A percentile compares a stretch with the other conserved stretches of the same genome.
Evolutionary conservation across 306 rosid species (phyloP).

Genomic region (Urtica urens): DNA sequence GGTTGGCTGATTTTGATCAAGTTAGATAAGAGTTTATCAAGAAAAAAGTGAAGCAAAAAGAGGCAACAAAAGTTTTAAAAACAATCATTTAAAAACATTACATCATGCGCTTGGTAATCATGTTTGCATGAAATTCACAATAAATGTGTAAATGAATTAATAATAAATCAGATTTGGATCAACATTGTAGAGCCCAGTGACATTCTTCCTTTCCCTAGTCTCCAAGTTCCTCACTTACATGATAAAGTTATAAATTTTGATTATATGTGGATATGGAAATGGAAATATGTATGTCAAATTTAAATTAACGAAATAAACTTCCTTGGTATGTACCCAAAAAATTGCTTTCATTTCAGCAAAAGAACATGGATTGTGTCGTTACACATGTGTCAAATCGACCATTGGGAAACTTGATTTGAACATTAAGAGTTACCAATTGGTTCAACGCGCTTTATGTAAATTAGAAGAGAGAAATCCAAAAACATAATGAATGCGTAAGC

Average conservation of each 20-base stretch:
- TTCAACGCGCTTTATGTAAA: constrained; percentile 2
- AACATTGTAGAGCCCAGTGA: constrained; percentile 21
- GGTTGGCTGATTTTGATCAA: constrained; percentile 5
- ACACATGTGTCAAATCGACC: not conserved
- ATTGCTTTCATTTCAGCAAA: not conserved
- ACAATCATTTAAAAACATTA: constrained; percentile 30
- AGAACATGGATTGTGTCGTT: not conserved
- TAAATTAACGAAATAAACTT: no score
- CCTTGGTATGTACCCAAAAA: no score
- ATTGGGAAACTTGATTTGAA: not conserved
- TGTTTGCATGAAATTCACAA: constrained; percentile 38
- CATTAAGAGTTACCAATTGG: not conserved
- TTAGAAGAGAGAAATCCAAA: not conserved
- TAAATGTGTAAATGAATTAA: not conserved
- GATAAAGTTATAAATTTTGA: constrained; percentile 2
- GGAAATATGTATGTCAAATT: not conserved
- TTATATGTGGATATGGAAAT: not conserved
- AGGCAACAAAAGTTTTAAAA: constrained; percentile 17
- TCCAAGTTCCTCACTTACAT: constrained; percentile 12
- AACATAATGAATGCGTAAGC: not conserved
- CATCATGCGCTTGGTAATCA: constrained; percentile 31
- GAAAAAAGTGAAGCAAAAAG: constrained; percentile 22
- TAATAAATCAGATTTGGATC: constrained; percentile 11
- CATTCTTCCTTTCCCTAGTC: constrained; percentile 18
- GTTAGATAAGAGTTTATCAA: constrained; percentile 8